Base-by-base conservation (phyloP, 2,329 filamentous ascomycete species). In the Aspergillus nomiae region DNA sequence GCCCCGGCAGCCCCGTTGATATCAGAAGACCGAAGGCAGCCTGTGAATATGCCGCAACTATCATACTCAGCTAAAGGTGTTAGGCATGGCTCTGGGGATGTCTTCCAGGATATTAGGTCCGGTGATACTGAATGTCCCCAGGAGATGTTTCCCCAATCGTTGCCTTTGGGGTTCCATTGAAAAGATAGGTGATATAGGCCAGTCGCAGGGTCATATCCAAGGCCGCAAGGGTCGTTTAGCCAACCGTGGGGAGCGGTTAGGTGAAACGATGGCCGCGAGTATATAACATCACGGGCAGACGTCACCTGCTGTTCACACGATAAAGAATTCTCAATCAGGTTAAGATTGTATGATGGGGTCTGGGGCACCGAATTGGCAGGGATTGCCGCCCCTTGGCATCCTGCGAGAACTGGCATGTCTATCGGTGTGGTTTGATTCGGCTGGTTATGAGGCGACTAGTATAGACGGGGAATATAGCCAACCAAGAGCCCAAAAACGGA, bases 171-270 rank as follows among this genome's bases (percentile, higher is more conserved):
- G 63, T 81, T 82, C 74, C 78, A 81, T 69, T 82, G 80, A 56
- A 77, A 82, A 21, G 73, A 76, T 2, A 81, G 24, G 60, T 82
- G 80, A 50, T 82, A 82, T 7, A 76, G 65, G 6, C 72, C 71
- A 11, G 77, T 81, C 24, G 61, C 58, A 3, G 77, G 72, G 54
- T 82, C 78, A 59, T 78, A 81, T 24, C 76, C 75, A 4, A 76
- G 73, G 1, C 74, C 80, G 64, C 79, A 81, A 6, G 80, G 80
- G 53, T 82, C 80, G 56, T 82, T 82, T 68, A 81, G 72, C 80
- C 80, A 82, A 24, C 77, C 77, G 36, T 57, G 61, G 9, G 76
- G 74, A 1, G 79, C 73, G 28, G 70, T 71, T 6, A 81, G 58
- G 62, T 82, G 80, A 62, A 75, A 80, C 1, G 68, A 68, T 50